These are phyloP conservation scores for Setaria viridis DNA, from an alignment of 202 grass and related monocot species.

Conservation along the genomic window DNA sequence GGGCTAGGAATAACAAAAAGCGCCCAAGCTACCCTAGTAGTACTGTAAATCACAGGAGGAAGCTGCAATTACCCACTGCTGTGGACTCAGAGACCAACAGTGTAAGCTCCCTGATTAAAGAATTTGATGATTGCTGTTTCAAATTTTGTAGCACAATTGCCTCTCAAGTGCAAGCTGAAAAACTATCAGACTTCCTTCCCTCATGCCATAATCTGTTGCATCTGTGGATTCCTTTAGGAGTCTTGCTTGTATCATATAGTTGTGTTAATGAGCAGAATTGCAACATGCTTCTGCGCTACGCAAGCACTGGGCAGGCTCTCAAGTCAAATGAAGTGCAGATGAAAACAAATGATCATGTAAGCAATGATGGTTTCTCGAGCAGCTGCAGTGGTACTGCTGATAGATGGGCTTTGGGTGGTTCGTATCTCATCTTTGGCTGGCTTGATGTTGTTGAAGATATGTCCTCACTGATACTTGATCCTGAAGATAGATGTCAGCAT, in stretches of 20 bases:
- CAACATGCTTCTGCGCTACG: constrained; percentile 63
- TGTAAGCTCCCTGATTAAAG: constrained; percentile 53
- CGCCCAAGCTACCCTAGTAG: neutral
- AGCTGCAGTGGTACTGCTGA: constrained; percentile 35
- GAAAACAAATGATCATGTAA: constrained; percentile 35
- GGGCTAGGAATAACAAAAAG: constrained; percentile 47
- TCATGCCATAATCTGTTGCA: constrained; percentile 54
- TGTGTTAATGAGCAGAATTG: constrained; percentile 58
- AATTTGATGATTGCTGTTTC: constrained; percentile 52
- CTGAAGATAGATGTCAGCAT: constrained; percentile 50
- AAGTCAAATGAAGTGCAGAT: constrained; percentile 45
- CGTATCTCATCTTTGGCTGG: constrained; percentile 66
- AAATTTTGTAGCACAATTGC: constrained; percentile 35
- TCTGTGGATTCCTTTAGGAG: constrained; percentile 67
- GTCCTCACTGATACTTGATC: constrained; percentile 66
- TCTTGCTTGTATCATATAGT: constrained; percentile 58
- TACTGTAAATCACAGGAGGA: constrained; percentile 49
- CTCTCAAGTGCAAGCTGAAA: constrained; percentile 30
- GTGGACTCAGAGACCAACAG: constrained; percentile 16
- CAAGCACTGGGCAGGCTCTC: constrained; percentile 57
- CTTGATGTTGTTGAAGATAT: constrained; percentile 67
- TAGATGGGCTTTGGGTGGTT: constrained; percentile 61
- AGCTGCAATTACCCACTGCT: constrained; percentile 43
- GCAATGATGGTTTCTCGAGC: constrained; percentile 28
- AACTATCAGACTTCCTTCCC: constrained; percentile 20